Evolutionary conservation across 768 basidiomycete species (phyloP).

Genomic region (Multifurca ochricompacta): DNA sequence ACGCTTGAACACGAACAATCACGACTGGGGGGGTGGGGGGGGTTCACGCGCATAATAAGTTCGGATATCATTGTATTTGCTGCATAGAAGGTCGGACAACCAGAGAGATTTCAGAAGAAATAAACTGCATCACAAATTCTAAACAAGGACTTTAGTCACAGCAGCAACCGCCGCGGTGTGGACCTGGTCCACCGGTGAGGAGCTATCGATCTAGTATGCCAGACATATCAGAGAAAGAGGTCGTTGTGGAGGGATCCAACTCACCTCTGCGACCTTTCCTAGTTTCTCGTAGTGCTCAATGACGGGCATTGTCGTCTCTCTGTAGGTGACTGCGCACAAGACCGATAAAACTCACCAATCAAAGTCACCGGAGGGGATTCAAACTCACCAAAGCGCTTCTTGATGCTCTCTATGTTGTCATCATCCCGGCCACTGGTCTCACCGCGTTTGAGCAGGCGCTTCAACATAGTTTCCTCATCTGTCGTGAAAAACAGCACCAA

Average conservation of each 20-base stretch:
- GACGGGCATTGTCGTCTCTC: conserved; percentile 87
- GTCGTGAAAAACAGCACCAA: conserved; percentile 83
- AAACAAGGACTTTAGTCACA: conserved; percentile 41
- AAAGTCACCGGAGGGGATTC: not conserved
- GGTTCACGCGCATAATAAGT: not conserved
- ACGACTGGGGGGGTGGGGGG: too few species aligned
- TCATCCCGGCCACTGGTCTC: conserved; percentile 95
- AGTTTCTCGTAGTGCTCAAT: conserved; percentile 67
- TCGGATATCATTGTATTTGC: conserved; percentile 1
- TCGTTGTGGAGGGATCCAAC: conserved; percentile 16
- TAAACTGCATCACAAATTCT: not conserved
- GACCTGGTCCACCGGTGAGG: conserved; percentile 62
- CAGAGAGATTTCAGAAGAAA: not conserved
- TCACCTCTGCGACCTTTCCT: conserved; percentile 74
- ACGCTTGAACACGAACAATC: conserved; percentile 34
- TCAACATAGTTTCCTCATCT: conserved; percentile 79
- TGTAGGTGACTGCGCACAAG: conserved; percentile 58
- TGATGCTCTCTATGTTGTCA: conserved; percentile 90
- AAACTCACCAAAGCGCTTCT: conserved; percentile 85
- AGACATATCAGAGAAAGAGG: not conserved
- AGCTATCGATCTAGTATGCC: conserved; percentile 55
- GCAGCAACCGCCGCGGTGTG: conserved; percentile 50
- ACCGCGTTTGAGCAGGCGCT: conserved; percentile 78
- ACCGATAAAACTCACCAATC: not conserved
- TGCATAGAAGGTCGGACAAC: not conserved